Evolutionary conservation across 148 eudicot species (phyloP), one percentile per base, ranked within the genome.

Genomic region (Beta vulgaris): DNA sequence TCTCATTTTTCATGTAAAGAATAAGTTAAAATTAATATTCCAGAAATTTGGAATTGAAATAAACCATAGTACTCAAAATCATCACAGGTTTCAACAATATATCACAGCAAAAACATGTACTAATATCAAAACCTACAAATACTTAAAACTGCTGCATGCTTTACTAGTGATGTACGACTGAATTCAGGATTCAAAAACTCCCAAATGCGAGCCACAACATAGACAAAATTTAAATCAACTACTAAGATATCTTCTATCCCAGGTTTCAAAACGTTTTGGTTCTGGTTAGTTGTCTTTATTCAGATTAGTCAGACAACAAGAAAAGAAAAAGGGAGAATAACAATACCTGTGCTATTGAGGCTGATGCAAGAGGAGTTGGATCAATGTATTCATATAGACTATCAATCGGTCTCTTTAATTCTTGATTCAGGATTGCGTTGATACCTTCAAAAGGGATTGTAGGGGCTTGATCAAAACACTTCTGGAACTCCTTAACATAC

Each of bases 291-390:
- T 58, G 49, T 40, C 26, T 62, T 69, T 23, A 72, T 18, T 42
- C 42, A 73, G n/a, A 71, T 53, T 64, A 58, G 58, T 62, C 73
- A 37, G 40, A 34, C 74, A 58, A 25, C n/a, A n/a, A n/a, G 29
- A 32, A 59, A 70, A 29, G 67, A 75, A 71, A 55, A n/a, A n/a
- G n/a, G n/a, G 32, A 71, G 12, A 31, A 42, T 55, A 69, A 69
- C 62, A 42, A 15, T 77, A 95, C 98, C 97, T 95, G 98, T 43
- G 98, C 98, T 82, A 95, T 89, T 76, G 98, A 95, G 72, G 98
- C 98, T 68, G 98, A 95, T 74, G 98, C 98, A 81, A 95, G 61
- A 61, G 98, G 98, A 21, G 89, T 90, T 32, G 98, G 97, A 85
- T 95, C 97, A 61, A 95, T 86, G 79, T 89, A 95, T 82, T 95